Evolutionary conservation across 768 basidiomycete species (phyloP).

Genomic region (Bullera alba): DNA sequence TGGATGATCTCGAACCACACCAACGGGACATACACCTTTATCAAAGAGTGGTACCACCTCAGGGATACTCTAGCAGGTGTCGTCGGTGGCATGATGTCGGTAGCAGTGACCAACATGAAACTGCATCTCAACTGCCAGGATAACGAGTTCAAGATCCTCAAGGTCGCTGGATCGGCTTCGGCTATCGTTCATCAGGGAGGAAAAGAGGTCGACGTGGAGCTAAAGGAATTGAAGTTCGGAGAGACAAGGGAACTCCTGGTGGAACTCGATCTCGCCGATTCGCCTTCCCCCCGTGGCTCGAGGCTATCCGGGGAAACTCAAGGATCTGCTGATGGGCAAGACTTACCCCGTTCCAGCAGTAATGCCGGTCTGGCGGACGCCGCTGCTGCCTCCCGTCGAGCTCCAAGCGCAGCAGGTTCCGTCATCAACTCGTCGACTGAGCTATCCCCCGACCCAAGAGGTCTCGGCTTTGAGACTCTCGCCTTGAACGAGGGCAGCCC

Average conservation of each 20-base stretch:
- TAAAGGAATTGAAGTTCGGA: conserved; percentile 90
- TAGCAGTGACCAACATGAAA: conserved; percentile 86
- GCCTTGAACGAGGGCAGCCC: conserved; percentile 22
- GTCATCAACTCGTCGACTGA: neutral
- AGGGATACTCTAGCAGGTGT: conserved; percentile 87
- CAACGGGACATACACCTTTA: conserved; percentile 92
- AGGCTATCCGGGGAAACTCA: conserved; percentile 8
- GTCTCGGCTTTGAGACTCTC: conserved; percentile 23
- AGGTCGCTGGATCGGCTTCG: conserved; percentile 82
- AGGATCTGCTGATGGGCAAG: neutral
- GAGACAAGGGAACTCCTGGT: conserved; percentile 96
- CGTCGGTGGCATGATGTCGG: conserved; percentile 93
- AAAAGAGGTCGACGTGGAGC: conserved; percentile 87
- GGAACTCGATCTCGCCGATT: conserved; percentile 71
- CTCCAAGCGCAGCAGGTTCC: neutral
- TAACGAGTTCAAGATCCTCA: conserved; percentile 82
- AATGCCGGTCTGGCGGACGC: neutral
- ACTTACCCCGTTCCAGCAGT: neutral
- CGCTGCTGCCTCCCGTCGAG: neutral
- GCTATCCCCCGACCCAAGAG: neutral
- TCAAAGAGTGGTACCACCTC: conserved; percentile 96
- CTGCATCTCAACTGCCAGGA: conserved; percentile 92
- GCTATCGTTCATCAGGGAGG: conserved; percentile 87
- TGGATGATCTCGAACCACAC: conserved; percentile 99
- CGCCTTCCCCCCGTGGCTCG: neutral